phyloP scores from a whole-genome alignment of 257 asterid genomes.

The Solanum paucissectum region DNA sequence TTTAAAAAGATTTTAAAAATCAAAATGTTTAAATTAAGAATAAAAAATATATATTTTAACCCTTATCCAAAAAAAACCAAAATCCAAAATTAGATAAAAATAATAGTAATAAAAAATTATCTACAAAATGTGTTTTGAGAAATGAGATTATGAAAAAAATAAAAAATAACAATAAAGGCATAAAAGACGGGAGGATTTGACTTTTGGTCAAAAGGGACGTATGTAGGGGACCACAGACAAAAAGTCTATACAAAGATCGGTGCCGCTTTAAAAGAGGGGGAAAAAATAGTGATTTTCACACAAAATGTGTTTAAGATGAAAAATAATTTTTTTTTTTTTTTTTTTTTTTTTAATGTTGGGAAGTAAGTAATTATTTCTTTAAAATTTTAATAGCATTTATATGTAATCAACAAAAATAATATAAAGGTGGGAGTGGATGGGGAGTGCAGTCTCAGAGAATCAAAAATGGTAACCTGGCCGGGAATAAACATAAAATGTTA shows the following conservation, averaged over 20 bases:
- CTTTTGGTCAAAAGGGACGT: conserved; percentile 15
- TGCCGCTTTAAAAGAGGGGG: background rate
- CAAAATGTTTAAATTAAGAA: background rate
- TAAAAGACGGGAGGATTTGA: conserved; percentile 1
- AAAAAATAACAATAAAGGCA: background rate
- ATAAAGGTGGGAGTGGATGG: background rate
- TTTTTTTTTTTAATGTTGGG: background rate
- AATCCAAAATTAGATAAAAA: background rate
- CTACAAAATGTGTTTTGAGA: background rate
- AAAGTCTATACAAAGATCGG: conserved; percentile 6
- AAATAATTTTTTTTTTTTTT: too few relatives aligned
- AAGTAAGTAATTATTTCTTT: background rate
- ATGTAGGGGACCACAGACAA: conserved; percentile 23
- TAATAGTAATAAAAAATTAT: background rate
- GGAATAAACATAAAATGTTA: too few relatives aligned
- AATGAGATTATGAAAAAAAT: background rate
- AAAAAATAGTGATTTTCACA: too few relatives aligned
- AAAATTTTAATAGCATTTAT: background rate
- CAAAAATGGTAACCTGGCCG: accelerated
- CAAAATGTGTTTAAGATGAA: background rate
- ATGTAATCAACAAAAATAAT: too few relatives aligned
- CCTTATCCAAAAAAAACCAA: background rate
- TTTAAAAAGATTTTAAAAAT: background rate
- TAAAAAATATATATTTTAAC: background rate
- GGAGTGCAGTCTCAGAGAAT: too few relatives aligned